Evolutionary conservation across 108 stramenopile species (phyloP).

Genomic region (Cyclotella baltica): DNA sequence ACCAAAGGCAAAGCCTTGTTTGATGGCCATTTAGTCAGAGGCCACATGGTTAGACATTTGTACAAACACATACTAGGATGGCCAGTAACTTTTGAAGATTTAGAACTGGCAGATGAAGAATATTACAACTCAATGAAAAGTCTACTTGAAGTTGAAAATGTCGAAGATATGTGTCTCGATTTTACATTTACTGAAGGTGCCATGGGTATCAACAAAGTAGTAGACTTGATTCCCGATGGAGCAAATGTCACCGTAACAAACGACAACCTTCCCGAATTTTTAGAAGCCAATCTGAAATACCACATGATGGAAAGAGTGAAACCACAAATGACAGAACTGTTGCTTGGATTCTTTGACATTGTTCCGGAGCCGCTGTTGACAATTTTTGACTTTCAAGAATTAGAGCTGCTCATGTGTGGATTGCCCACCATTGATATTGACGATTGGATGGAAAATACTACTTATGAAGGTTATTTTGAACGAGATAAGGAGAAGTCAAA

Average conservation of each 20-base stretch:
- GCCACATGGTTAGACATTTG: conserved; percentile 96
- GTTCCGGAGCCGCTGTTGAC: conserved; percentile 94
- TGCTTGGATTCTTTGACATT: conserved; percentile 96
- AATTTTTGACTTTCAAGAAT: conserved; percentile 96
- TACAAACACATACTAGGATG: conserved; percentile 99
- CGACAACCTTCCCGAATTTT: conserved; percentile 92
- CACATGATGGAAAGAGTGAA: conserved; percentile 88
- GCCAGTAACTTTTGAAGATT: conserved; percentile 94
- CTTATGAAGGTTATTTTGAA: conserved; percentile 85
- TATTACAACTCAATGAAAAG: conserved; percentile 84
- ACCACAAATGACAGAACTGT: conserved; percentile 86
- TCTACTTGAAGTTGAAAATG: conserved; percentile 71
- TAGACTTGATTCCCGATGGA: conserved; percentile 92
- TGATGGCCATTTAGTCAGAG: conserved; percentile 95
- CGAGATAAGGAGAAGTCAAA: conserved; percentile 59
- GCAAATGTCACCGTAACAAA: conserved; percentile 89
- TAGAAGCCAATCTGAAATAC: conserved; percentile 91
- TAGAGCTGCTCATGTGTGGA: conserved; percentile 98
- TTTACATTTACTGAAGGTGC: conserved; percentile 94
- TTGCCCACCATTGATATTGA: conserved; percentile 94
- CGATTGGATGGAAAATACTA: conserved; percentile 91
- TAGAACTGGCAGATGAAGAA: conserved; percentile 88
- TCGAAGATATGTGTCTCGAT: conserved; percentile 91
- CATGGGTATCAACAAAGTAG: conserved; percentile 79
- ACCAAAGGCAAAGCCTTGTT: conserved; percentile 91